Conservation (phyloP, 2,329 filamentous ascomycete species). For the Penicillium polonicum region DNA sequence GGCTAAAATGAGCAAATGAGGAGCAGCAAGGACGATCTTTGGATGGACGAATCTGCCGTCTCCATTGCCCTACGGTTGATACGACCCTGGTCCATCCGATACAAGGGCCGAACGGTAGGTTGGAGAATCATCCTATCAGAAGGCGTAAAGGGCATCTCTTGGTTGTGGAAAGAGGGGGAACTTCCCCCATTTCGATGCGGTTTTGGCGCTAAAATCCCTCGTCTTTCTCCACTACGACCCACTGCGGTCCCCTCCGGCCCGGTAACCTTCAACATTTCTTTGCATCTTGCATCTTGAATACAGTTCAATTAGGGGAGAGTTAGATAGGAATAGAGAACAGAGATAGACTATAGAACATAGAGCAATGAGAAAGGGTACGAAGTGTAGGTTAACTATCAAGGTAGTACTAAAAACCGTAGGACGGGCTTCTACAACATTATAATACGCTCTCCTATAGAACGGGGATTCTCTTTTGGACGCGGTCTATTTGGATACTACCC, state of each 20-base stretch:
- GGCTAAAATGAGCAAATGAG: constrained; percentile 22
- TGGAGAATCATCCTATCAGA: constrained; percentile 23
- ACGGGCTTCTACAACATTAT: neutral
- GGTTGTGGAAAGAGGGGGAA: constrained; percentile 14
- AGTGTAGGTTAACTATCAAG: neutral
- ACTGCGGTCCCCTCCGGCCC: constrained; percentile 29
- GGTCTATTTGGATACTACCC: constrained; percentile 15
- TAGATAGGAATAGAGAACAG: neutral
- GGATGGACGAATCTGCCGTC: constrained; percentile 20
- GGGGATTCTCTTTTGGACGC: constrained; percentile 12
- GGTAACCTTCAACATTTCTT: constrained; percentile 26
- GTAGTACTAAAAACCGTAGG: neutral
- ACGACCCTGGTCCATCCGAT: constrained; percentile 12
- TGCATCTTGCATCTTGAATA: constrained; percentile 7
- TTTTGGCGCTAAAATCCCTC: constrained; percentile 20
- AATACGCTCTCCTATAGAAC: neutral
- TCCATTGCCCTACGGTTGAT: constrained; percentile 15
- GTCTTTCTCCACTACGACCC: constrained; percentile 21
- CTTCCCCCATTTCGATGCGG: constrained; percentile 1
- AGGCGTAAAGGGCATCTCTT: constrained; percentile 8
- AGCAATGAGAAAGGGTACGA: neutral
- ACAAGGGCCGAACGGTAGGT: constrained; percentile 26
- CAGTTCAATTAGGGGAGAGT: neutral
- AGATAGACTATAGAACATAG: neutral
- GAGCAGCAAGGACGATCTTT: constrained; percentile 22